phyloP scores from a whole-genome alignment of 1,284 basidiomycete genomes.

The Rhodotorula glutinis region DNA sequence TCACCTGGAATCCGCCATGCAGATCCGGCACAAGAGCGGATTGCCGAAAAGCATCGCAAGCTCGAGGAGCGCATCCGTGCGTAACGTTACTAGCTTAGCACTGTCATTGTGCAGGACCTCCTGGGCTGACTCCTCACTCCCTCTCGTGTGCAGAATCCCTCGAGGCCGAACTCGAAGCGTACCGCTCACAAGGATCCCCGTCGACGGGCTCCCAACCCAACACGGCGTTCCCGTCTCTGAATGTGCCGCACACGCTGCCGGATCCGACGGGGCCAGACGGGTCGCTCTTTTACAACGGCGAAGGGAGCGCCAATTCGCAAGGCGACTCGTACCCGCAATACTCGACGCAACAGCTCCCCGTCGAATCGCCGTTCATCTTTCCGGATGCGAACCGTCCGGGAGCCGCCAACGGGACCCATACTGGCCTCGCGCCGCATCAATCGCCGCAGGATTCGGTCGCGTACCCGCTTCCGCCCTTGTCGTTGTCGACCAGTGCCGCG shows the following conservation, averaged over 20 bases:
- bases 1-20: too few relatives aligned
- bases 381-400: not conserved
- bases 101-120: too few relatives aligned
- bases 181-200: slow-evolving; percentile 5
- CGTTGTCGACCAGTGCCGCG: too few relatives aligned
- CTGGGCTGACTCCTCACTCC: too few relatives aligned
- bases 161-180: slow-evolving; percentile 31
- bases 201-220: not conserved
- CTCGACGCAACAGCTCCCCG: not conserved
- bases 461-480: slow-evolving; percentile 15
- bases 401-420: too few relatives aligned
- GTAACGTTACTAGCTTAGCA: not conserved
- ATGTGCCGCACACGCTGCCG: not conserved
- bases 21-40: slow-evolving; percentile 32
- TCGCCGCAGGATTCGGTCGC: slow-evolving; percentile 15
- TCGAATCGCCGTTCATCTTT: slow-evolving; percentile 17
- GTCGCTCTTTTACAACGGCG: too few relatives aligned
- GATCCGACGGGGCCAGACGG: too few relatives aligned
- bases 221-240: not conserved
- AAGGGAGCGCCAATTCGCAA: too few relatives aligned
- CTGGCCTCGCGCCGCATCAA: not conserved
- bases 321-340: not conserved
- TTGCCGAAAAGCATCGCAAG: slow-evolving; percentile 25
- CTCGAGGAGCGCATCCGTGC: slow-evolving; percentile 27
- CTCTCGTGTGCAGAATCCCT: slow-evolving; percentile 10